A percentile compares a stretch with the other conserved stretches of the same genome.
Conservation (phyloP, 73 alveolate genomes). For the Paramecium primaurelia region DNA sequence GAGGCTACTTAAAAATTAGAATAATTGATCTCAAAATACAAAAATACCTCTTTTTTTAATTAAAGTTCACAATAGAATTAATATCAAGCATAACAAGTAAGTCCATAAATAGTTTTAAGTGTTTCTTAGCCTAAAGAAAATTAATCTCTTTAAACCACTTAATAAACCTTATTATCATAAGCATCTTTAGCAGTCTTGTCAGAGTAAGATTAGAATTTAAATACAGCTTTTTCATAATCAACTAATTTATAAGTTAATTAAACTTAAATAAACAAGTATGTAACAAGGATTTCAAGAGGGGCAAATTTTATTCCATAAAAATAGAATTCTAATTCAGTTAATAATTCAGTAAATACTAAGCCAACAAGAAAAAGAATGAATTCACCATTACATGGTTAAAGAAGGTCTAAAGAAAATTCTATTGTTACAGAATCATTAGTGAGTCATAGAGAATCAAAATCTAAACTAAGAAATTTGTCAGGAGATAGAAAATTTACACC, state of each 20-base stretch:
- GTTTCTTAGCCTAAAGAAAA: neutral
- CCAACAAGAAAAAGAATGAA: constrained; percentile 34
- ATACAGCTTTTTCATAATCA: neutral
- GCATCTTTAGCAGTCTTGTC: neutral
- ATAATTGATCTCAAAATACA: neutral
- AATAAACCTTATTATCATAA: neutral
- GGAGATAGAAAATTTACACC: neutral
- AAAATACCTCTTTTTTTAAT: neutral
- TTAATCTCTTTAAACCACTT: neutral
- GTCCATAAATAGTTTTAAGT: neutral
- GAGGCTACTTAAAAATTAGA: constrained; percentile 29
- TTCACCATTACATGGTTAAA: neutral
- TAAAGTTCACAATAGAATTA: neutral
- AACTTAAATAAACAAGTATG: constrained; percentile 7
- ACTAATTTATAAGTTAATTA: neutral
- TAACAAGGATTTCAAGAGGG: constrained; percentile 20
- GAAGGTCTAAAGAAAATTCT: constrained; percentile 36
- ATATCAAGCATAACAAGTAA: neutral
- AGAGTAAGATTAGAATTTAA: neutral
- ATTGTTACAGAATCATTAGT: neutral
- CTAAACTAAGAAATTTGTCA: neutral
- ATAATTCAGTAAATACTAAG: neutral
- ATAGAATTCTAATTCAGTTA: neutral
- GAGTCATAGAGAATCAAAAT: neutral
- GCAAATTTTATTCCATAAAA: constrained; percentile 8